Evolutionary conservation across 768 basidiomycete species (phyloP).

Genomic region (Wakefieldia striispora): DNA sequence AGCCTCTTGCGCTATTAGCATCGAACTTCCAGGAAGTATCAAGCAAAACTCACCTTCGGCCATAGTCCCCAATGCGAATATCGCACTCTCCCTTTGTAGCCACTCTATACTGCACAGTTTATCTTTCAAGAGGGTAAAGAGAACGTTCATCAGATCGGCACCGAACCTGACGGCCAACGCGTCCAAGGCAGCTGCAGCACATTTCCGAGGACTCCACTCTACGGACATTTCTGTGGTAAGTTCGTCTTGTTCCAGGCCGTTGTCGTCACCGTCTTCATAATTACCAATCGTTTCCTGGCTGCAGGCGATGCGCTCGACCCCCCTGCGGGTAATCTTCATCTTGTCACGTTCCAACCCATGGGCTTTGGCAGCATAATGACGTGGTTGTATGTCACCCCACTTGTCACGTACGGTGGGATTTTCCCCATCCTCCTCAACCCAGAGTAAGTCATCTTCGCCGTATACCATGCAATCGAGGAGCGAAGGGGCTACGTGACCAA

Average conservation of each 20-base stretch:
- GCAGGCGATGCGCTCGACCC: conserved; percentile 54
- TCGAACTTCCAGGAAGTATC: background rate
- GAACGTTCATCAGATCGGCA: conserved; percentile 79
- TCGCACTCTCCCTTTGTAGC: conserved; percentile 93
- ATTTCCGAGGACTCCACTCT: conserved; percentile 98
- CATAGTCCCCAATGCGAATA: conserved; percentile 95
- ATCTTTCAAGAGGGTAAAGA: conserved; percentile 86
- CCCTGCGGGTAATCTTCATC: conserved; percentile 36
- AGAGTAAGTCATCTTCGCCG: conserved; percentile 89
- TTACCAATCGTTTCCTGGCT: conserved; percentile 80
- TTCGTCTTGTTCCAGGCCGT: conserved; percentile 77
- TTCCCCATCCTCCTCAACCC: conserved; percentile 90
- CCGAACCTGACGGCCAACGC: conserved; percentile 95
- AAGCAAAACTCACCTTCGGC: conserved; percentile 77
- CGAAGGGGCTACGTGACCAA: conserved; percentile 92
- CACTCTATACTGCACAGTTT: conserved; percentile 92
- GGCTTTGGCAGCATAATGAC: conserved; percentile 81
- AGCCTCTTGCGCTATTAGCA: conserved; percentile 53
- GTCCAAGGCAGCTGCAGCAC: conserved; percentile 95
- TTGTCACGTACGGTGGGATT: conserved; percentile 90
- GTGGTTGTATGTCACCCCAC: conserved; percentile 93
- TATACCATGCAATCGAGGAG: conserved; percentile 98
- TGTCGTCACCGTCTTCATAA: conserved; percentile 87
- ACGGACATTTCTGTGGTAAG: conserved; percentile 96
- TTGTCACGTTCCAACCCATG: conserved; percentile 81